Base-by-base conservation (phyloP, 2,329 filamentous ascomycete species). In the Ramularia endophylla region DNA sequence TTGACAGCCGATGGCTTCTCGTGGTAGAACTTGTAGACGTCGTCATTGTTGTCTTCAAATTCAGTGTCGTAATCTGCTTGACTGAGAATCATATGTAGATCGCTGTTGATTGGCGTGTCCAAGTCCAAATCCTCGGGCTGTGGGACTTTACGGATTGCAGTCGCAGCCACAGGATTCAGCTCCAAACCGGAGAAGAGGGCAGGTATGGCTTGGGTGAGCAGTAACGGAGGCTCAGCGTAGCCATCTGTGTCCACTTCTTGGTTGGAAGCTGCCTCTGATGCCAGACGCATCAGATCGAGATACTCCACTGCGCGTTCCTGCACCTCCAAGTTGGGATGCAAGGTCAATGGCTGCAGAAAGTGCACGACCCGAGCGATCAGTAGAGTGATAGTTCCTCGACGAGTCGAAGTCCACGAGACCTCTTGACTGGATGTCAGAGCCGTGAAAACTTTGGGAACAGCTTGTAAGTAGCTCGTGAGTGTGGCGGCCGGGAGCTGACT, bases 271-370 rank as follows among this genome's bases (percentile, higher is more conserved):
- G 90, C 88, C 66, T 98, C 92, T 1, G 81, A 80, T 2, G 87
- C 87, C 32, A 98, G 72, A 44, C 87, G 87, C 56, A 97, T 78
- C 9, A 97, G 73, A 60, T 98, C 92, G 0, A 88, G 75, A 54
- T 95, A 94, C 59, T 95, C 89, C 1, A 95, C 89, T 3, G 89
- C 84, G 42, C 92, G 80, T 63, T 97, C 92, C 65, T 98, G 92
- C 3, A 98, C 88, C 60, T 98, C 92, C 1, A 98, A 73, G 55
- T 81, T 87, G 0, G 90, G 89, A 61, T 97, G 87, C 29, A 82
- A 73, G 0, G 81, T 80, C 12, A 97, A 65, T 1, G 81, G 78
- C 55, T 97, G 89, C 16, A 95, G 69, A 35, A 86, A 83, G 60
- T 92, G 79, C 15, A 94, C 77, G 5, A 95, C 80, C 2, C 88